Base-by-base conservation (phyloP, 2,329 filamentous ascomycete genomes). In the Sporothrix schenckii region DNA sequence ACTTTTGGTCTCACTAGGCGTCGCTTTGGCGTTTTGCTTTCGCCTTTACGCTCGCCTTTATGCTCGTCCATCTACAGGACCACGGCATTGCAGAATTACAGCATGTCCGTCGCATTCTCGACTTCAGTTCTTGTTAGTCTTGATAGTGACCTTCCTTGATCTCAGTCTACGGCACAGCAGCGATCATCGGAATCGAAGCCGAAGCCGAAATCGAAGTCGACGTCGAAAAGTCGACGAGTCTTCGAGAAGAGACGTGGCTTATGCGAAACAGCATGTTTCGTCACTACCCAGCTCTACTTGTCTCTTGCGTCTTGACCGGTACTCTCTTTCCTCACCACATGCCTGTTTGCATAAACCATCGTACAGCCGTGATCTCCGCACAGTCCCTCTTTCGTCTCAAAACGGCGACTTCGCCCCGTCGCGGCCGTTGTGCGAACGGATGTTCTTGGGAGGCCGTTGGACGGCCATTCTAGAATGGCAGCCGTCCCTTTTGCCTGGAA, bases 301-400 rank as follows among this genome's bases (percentile, higher is more conserved):
- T 56, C 27, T 56, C 53, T 34, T 56, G 14, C 34, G 14, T 56
- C 53, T 27, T 34, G 56, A 13, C 34, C 9, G 1, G 19, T 44
- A 14, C 3, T 41, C 19, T 44, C n/a, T 61, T 41, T 4, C 39
- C 41, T 14, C 56, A 4, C n/a, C 34, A 34, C 53, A 34, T 24
- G 11, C 19, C 10, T 24, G 56, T 60, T 61, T 44, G 56, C 56
- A 61, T 61, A 61, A 44, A 61, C 39, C 24, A 14, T 44, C n/a
- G 56, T 61, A 39, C 56, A 61, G 16, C 56, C 16, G 34, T 21
- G 39, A 24, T 44, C 39, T 44, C 39, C n/a, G 56, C 56, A 24
- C 34, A 24, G 4, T 44, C n/a, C 24, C 34, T 24, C 41, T 44
- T 44, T 44, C 56, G 56, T 61, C 56, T 24, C 56, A 9, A 34